Conservation (phyloP, 2,329 filamentous ascomycete genomes). For the Hymenoscyphus fructigenus region DNA sequence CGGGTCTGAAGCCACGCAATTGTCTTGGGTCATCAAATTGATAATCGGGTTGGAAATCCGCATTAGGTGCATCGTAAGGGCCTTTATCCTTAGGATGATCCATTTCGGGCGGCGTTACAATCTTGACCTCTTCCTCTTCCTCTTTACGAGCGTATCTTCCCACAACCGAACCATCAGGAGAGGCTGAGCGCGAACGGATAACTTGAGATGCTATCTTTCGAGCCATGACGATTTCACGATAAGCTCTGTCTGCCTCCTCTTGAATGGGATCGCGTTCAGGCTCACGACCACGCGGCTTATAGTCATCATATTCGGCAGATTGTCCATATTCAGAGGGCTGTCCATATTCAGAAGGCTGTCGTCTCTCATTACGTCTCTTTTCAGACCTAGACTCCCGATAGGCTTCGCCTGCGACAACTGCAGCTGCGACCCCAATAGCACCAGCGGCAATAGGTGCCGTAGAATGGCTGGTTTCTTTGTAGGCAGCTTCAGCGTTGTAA, state of each 20-base stretch:
- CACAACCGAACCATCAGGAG: constrained; percentile 53
- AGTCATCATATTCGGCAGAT: too few species aligned
- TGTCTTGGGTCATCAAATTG: constrained; percentile 53
- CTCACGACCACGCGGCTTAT: constrained; percentile 17
- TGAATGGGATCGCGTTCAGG: constrained; percentile 46
- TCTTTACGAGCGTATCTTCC: constrained; percentile 49
- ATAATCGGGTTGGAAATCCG: constrained; percentile 63
- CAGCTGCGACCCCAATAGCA: constrained; percentile 48
- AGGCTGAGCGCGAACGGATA: constrained; percentile 51
- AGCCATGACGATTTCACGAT: constrained; percentile 54
- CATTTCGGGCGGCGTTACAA: constrained; percentile 56
- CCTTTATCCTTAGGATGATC: constrained; percentile 46
- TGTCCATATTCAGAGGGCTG: constrained; percentile 21
- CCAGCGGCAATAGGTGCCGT: constrained; percentile 49
- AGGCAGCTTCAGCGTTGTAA: constrained; percentile 45
- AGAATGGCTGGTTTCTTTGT: constrained; percentile 47
- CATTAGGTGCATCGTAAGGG: constrained; percentile 57
- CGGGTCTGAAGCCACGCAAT: constrained; percentile 39
- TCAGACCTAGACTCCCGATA: constrained; percentile 33
- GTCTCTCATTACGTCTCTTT: constrained; percentile 41
- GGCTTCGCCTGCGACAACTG: constrained; percentile 41
- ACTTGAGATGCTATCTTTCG: constrained; percentile 53
- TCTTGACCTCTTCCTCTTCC: constrained; percentile 42
- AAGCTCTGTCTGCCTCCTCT: constrained; percentile 57
- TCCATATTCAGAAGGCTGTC: constrained; percentile 32